Conservation (phyloP, 164 flowering plant species). For the Stephania japonica region DNA sequence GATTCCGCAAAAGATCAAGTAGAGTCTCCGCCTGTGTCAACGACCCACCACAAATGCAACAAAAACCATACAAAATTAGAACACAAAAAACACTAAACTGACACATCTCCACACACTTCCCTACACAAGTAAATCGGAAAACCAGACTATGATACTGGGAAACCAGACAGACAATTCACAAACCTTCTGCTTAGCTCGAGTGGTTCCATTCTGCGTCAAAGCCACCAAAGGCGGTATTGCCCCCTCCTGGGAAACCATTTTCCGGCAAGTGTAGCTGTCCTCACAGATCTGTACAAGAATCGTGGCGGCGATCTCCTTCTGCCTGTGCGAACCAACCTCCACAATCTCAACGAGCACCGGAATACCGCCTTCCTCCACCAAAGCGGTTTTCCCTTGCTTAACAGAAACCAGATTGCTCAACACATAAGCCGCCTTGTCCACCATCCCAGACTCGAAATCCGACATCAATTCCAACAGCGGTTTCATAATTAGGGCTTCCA, state of each 20-base stretch:
- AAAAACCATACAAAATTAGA: too few species aligned
- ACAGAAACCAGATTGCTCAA: constrained; percentile 36
- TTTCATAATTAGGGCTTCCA: constrained; percentile 63
- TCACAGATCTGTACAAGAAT: constrained; percentile 65
- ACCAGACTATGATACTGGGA: neutral
- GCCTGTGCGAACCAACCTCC: constrained; percentile 73
- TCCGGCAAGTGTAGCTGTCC: constrained; percentile 42
- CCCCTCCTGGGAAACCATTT: constrained; percentile 84
- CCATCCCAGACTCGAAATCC: constrained; percentile 73
- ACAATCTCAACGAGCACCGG: constrained; percentile 86
- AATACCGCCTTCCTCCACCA: constrained; percentile 88
- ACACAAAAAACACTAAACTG: too few species aligned
- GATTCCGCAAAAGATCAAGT: neutral
- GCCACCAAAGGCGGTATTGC: constrained; percentile 88
- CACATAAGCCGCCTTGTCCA: constrained; percentile 79
- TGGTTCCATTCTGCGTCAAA: constrained; percentile 73
- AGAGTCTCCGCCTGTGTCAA: constrained; percentile 1
- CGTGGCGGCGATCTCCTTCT: constrained; percentile 73
- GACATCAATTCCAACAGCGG: constrained; percentile 81
- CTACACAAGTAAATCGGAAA: neutral
- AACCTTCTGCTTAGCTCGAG: constrained; percentile 76
- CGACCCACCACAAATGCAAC: neutral
- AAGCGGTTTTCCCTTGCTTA: constrained; percentile 44
- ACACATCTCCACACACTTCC: too few species aligned
- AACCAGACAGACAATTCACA: neutral